Evolutionary conservation across 768 basidiomycete genomes (phyloP).

Genomic region (Lactifluus subvellereus): DNA sequence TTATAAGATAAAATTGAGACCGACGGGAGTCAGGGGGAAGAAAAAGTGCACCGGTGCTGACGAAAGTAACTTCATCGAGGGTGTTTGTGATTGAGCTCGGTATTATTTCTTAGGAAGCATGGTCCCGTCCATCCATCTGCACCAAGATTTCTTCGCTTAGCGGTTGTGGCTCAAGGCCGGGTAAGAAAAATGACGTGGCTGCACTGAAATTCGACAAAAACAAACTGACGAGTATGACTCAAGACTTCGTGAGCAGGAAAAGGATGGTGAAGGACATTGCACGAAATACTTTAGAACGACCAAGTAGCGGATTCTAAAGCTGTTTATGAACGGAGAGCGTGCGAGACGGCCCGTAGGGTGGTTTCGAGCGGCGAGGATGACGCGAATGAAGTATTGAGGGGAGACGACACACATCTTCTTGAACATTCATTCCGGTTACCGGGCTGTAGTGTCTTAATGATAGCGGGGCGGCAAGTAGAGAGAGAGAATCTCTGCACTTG

Average conservation of each 20-base stretch:
- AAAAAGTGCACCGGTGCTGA: constrained; percentile 2
- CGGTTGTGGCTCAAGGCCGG: constrained; percentile 11
- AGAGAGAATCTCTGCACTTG: too few relatives aligned
- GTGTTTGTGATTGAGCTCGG: background rate
- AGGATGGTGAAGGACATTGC: background rate
- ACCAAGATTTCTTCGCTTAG: constrained; percentile 7
- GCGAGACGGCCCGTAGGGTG: background rate
- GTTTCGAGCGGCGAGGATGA: background rate
- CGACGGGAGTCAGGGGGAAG: too few relatives aligned
- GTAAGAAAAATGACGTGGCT: constrained; percentile 8
- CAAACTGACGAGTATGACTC: background rate
- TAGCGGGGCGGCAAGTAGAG: too few relatives aligned
- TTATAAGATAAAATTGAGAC: background rate
- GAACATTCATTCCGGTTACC: too few relatives aligned
- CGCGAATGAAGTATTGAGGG: too few relatives aligned
- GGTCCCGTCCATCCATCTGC: background rate
- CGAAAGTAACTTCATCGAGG: background rate
- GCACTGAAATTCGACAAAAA: background rate
- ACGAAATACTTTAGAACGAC: background rate
- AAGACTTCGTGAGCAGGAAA: background rate
- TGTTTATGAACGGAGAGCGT: constrained; percentile 8
- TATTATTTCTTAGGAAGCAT: constrained; percentile 10
- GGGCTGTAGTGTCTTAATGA: too few relatives aligned
- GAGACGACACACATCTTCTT: too few relatives aligned
- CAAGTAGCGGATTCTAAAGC: background rate